Base-by-base conservation (phyloP, 176 grass and related monocot genomes). In the Phoenix roebelenii region DNA sequence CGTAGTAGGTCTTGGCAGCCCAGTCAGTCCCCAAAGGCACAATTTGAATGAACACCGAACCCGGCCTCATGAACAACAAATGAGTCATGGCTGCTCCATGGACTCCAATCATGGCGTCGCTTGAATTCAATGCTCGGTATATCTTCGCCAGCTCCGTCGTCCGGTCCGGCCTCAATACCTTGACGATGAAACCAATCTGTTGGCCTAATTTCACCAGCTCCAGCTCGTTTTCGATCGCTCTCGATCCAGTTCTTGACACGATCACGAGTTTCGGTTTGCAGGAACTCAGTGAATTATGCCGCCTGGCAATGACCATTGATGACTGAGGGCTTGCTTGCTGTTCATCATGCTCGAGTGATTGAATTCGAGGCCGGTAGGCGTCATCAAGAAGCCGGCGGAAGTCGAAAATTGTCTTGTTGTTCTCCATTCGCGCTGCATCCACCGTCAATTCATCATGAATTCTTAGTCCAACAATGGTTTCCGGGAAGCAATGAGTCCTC, bases 1-100 rank as follows among this genome's bases (percentile, higher is more conserved):
- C 89, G 68, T 95, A 95, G 74, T 85, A 95, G 9, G 82, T 82
- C 72, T 95, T 71, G 3, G 85, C 85, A 22, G 89, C 85, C 89
- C 85, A 95, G 70, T 88, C 72, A 12, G 78, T 85, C 19, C 89
- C 89, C 0, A 95, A 81, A 0, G 89, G 85, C 23, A 95, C 89
- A 14, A 95, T 71, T 58, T 95, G 81, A 56, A 95, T 77, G 81
- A 88, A 82, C 14, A 68, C 81, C 4, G 85, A 64, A 35, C 72
- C 78, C 3, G 81, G 85, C 6, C 78, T 66, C 89, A 95, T 95
- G 85, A 95, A 95, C 15, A 95, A 66, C 28, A 95, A 82, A 74
- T 95, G 89, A 18, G 85, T 82, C 84, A 88, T 85, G 51, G 89
- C 85, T 1, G 78, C 81, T 51, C 85, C 85, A 63, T 95, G 85